Conservation (phyloP, 179 eudicot genomes). For the Monotropa hypopitys region DNA sequence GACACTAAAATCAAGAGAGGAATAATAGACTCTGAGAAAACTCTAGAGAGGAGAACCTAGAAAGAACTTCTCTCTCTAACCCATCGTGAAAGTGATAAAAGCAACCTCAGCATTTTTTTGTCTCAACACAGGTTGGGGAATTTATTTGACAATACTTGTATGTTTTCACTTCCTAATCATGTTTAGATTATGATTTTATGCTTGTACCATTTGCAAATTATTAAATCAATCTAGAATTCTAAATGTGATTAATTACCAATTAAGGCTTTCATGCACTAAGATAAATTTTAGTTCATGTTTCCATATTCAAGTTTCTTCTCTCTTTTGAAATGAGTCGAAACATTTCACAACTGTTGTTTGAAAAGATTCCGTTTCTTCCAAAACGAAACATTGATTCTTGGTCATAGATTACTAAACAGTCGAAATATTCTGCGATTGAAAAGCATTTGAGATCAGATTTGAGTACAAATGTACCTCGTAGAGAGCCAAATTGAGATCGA, state of each 20-base stretch:
- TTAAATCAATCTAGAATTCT: neutral
- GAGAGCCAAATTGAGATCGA: slow-evolving; percentile 42
- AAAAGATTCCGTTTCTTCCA: neutral
- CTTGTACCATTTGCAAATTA: neutral
- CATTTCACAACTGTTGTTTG: neutral
- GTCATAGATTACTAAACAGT: neutral
- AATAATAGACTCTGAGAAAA: no score
- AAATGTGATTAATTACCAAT: neutral
- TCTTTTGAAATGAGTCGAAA: neutral
- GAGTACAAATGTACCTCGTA: slow-evolving; percentile 28
- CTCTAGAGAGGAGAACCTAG: no score
- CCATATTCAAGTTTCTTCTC: neutral
- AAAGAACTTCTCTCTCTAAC: no score
- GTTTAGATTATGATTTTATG: neutral
- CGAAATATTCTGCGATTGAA: neutral
- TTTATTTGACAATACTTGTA: neutral
- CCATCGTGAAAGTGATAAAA: no score
- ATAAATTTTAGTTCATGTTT: neutral
- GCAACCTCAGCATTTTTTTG: neutral
- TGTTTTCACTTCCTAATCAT: neutral
- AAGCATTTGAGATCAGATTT: neutral
- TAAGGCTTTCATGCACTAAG: neutral
- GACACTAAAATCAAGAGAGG: neutral
- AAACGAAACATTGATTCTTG: neutral
- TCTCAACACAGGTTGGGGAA: neutral